These are phyloP conservation scores for Rhodotorula sp. DNA, from an alignment of 1,284 basidiomycete species.

Conservation along the genomic window DNA sequence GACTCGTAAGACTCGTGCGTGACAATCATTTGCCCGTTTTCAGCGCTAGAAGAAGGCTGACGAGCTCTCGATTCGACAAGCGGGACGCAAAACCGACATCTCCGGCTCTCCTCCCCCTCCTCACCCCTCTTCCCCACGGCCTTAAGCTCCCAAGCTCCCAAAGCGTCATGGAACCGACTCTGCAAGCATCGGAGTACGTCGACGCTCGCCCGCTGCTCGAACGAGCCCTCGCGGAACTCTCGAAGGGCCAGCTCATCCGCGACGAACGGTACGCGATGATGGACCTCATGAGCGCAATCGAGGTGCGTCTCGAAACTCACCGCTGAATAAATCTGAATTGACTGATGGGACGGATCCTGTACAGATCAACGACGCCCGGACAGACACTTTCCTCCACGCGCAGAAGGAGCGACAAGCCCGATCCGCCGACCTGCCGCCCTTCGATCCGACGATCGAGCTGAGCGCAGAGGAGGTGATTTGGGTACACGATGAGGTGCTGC, in stretches of 20 bases:
- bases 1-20: not conserved
- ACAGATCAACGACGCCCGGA: conserved; percentile 82
- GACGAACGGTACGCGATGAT: conserved; percentile 19
- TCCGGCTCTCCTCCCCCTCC: not conserved
- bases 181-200: conserved; percentile 4
- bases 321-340: not conserved
- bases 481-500: conserved; percentile 75
- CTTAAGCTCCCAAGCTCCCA: not conserved
- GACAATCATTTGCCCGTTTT: not conserved
- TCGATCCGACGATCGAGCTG: conserved; percentile 65
- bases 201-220: conserved; percentile 13
- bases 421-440: conserved; percentile 49
- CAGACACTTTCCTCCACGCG: conserved; percentile 61
- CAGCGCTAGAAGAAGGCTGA: not conserved
- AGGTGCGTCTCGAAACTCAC: conserved; percentile 16
- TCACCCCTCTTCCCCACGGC: not conserved
- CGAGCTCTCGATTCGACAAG: too few species aligned
- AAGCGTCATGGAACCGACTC: too few species aligned
- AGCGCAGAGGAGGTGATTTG: conserved; percentile 76
- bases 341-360: not conserved
- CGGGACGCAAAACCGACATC: not conserved
- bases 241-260: conserved; percentile 20
- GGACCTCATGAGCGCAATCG: conserved; percentile 39
- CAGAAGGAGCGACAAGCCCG: conserved; percentile 50
- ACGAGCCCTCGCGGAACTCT: conserved; percentile 12